Base-by-base conservation (phyloP, 1,284 basidiomycete genomes). In the Trametes polyzona region DNA sequence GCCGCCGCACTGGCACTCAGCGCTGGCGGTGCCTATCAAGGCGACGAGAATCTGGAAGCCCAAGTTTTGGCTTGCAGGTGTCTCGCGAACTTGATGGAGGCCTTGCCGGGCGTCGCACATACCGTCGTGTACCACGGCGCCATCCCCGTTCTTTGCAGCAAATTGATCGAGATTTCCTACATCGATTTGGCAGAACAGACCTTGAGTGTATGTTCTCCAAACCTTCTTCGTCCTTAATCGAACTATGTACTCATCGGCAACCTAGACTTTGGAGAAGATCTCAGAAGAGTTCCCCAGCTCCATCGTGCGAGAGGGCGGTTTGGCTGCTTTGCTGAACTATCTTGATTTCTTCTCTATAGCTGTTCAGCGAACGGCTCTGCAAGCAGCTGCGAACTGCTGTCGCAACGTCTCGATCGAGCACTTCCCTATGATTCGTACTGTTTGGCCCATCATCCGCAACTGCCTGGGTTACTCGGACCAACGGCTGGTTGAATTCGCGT, bases 121-220 rank as follows among this genome's bases (percentile, higher is more conserved):
- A 95, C 93, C 30, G 89, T 98, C 63, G 95, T 97, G 37, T 93
- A 96, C 69, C 92, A 96, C 67, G 95, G 95, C 17, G 95, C 95
- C 16, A 95, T 98, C 55, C 94, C 93, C 19, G 93, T 95, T 30
- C 81, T 98, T 46, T 97, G 95, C 83, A 92, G 91, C 80, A 97
- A 98, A 74, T 77, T 98, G 61, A 87, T 94, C 70, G 93, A 96
- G 74, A 98, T 98, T 54, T 93, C 93, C 24, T 96, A 95, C 71
- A 97, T 98, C 66, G 95, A 98, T 73, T 81, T 98, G 46, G 95
- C 96, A 8, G 96, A 98, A 71, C 96, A 98, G 75, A 96, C 95
- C 6, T 76, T 98, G 59, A 95, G 93, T 70, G 95, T 96, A 78
- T 78, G 95, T 86, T 29, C 36, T 40, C 24, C 57, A 59, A 52